Evolutionary conservation across 441 rosid species (phyloP).

Genomic region (Populus tomentosa): DNA sequence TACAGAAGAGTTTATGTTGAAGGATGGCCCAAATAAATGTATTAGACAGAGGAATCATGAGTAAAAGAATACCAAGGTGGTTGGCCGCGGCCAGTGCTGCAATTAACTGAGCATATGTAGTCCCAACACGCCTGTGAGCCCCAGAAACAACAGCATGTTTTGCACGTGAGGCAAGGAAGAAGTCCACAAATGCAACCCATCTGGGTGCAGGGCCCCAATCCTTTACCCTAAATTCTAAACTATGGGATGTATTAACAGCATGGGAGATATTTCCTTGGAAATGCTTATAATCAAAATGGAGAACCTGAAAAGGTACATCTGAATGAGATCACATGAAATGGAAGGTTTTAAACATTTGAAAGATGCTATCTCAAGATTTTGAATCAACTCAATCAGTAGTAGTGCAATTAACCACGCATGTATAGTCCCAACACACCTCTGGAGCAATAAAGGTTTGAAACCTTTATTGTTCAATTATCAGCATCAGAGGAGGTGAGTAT

Average conservation of each 20-base stretch:
- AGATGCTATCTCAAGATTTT: not conserved
- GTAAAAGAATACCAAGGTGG: conserved; percentile 48
- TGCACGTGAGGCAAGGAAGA: conserved; percentile 89
- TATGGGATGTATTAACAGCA: conserved; percentile 32
- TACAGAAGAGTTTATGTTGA: not conserved
- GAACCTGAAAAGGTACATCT: conserved; percentile 46
- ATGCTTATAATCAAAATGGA: conserved; percentile 68
- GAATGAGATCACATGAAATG: conserved; percentile 12
- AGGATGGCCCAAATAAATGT: not conserved
- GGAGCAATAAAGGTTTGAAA: not conserved
- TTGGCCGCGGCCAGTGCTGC: conserved; percentile 90
- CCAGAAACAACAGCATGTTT: conserved; percentile 74
- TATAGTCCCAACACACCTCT: not conserved
- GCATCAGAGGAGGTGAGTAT: not conserved
- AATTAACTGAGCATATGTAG: conserved; percentile 85
- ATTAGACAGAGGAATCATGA: conserved; percentile 2
- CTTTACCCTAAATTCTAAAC: conserved; percentile 62
- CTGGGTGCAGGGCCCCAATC: conserved; percentile 99
- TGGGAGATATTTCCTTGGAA: conserved; percentile 56
- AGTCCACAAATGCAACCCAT: conserved; percentile 99
- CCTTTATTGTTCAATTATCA: not conserved
- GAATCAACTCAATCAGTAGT: not conserved
- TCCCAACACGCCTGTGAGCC: conserved; percentile 86
- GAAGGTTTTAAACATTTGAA: not conserved
- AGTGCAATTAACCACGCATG: not conserved